phyloP scores from a whole-genome alignment of 2,329 filamentous ascomycete species.

The Parasarocladium wereldwijsianum region DNA sequence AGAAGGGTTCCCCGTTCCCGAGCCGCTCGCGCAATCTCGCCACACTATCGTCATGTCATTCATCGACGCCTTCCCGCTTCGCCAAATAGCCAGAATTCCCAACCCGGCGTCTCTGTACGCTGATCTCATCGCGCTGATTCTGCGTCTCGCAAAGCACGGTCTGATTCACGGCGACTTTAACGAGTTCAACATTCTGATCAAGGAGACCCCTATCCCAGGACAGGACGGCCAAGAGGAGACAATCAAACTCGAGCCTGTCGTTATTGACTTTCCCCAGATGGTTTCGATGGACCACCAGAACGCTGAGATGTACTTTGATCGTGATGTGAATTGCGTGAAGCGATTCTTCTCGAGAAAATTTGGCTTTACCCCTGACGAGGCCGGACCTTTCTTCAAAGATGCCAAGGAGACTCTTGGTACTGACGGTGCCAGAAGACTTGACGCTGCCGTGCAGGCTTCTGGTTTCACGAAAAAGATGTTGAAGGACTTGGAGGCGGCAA shows the following conservation, averaged over 20 bases:
- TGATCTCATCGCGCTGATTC: slow-evolving; percentile 77
- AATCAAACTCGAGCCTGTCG: slow-evolving; percentile 53
- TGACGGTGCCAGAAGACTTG: slow-evolving; percentile 54
- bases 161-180: slow-evolving; percentile 98
- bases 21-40: slow-evolving; percentile 75
- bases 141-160: slow-evolving; percentile 70
- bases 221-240: slow-evolving; percentile 23
- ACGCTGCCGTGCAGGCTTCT: slow-evolving; percentile 79
- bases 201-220: slow-evolving; percentile 39
- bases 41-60: slow-evolving; percentile 96
- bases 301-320: slow-evolving; percentile 93
- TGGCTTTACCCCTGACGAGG: slow-evolving; percentile 67
- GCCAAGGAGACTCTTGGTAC: slow-evolving; percentile 60
- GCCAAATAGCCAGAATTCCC: slow-evolving; percentile 73
- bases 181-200: slow-evolving; percentile 95
- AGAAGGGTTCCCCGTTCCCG: slow-evolving; percentile 79
- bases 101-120: slow-evolving; percentile 77
- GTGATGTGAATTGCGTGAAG: slow-evolving; percentile 91
- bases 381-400: slow-evolving; percentile 75
- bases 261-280: slow-evolving; percentile 99
- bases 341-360: slow-evolving; percentile 84
- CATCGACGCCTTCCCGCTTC: slow-evolving; percentile 80
- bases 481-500: slow-evolving; percentile 83
- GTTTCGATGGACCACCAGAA: slow-evolving; percentile 88
- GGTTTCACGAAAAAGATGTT: slow-evolving; percentile 96